Evolutionary conservation across 306 rosid genomes (phyloP).

Genomic region (Cucurbita ficifolia): DNA sequence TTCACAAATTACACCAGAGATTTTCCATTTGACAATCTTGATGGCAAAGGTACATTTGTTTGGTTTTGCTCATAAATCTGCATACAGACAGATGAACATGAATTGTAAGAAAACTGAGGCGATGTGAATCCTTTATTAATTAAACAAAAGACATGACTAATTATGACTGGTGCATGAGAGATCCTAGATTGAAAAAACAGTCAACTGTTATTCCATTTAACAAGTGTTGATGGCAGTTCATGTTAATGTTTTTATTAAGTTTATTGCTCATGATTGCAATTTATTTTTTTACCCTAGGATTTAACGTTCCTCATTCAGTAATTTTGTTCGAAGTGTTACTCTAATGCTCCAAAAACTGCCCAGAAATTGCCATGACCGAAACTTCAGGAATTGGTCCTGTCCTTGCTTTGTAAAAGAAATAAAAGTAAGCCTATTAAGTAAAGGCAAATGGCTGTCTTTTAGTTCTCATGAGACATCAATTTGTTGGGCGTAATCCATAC

Average conservation of each 20-base stretch:
- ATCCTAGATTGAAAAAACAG: neutral
- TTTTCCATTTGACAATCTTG: conserved; percentile 35
- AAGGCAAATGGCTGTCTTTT: neutral
- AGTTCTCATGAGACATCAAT: neutral
- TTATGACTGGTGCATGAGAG: neutral
- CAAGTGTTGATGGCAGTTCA: neutral
- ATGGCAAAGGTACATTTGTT: conserved; percentile 48
- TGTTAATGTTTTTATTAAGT: neutral
- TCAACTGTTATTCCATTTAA: neutral
- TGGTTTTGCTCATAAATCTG: conserved; percentile 1
- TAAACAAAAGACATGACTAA: neutral
- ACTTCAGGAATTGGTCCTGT: neutral
- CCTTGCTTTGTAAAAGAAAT: neutral
- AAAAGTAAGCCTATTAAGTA: neutral
- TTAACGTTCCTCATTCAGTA: neutral
- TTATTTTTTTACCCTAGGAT: neutral
- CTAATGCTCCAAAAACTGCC: neutral
- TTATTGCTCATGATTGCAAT: neutral
- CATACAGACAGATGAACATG: neutral
- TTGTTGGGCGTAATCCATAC: neutral
- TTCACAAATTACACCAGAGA: conserved; percentile 55
- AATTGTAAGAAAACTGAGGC: neutral
- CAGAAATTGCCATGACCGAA: neutral
- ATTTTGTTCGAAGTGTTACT: neutral
- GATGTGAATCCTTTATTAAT: neutral